Evolutionary conservation across 306 rosid genomes (phyloP).

Genomic region (Malus sylvestris): DNA sequence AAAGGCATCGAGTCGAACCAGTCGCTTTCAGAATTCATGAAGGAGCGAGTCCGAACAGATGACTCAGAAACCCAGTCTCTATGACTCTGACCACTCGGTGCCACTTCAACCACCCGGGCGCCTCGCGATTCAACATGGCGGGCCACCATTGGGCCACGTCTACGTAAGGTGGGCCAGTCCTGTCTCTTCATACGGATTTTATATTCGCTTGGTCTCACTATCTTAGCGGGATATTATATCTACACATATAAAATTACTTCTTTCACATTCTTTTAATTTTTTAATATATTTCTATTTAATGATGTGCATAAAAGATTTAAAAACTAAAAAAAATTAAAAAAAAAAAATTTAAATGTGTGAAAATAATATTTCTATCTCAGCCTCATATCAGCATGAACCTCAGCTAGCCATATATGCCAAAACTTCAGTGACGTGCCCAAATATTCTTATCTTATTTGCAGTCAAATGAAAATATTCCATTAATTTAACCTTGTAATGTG

Average conservation of each 20-base stretch:
- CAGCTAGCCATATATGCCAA: neutral
- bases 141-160: constrained; percentile 10
- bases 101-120: neutral
- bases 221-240: no score
- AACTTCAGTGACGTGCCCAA: neutral
- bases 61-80: constrained; percentile 1
- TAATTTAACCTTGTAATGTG: no score
- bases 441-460: neutral
- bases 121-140: neutral
- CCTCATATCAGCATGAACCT: neutral
- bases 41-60: neutral
- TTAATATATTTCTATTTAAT: no score
- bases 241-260: no score
- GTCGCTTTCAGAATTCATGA: constrained; percentile 12
- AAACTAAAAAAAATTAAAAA: no score
- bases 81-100: neutral
- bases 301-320: no score
- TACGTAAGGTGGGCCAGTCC: neutral
- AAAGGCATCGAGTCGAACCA: constrained; percentile 30
- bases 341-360: no score
- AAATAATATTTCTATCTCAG: neutral
- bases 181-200: neutral
- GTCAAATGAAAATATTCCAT: neutral
- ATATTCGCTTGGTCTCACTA: neutral
- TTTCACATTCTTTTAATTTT: no score